A percentile compares a stretch with the other conserved stretches of the same genome.
These are phyloP conservation scores for Candida takata DNA, from an alignment of 805 yeast genomes.

Conservation along the genomic window DNA sequence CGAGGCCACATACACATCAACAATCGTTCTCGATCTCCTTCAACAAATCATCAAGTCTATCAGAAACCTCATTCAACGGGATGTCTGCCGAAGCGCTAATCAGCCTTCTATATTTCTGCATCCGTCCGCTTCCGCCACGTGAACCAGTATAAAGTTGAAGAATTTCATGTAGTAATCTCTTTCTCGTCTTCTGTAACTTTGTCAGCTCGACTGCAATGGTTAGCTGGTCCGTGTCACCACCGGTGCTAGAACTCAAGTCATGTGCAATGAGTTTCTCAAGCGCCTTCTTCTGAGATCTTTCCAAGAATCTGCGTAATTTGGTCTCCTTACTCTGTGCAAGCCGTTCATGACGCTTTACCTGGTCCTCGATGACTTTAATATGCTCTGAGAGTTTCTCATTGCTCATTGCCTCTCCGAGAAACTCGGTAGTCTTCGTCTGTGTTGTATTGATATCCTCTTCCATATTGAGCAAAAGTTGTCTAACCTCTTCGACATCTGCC, in stretches of 20 bases:
- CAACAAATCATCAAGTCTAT: slow-evolving; percentile 53
- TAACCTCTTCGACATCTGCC: slow-evolving; percentile 43
- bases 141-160: slow-evolving; percentile 25
- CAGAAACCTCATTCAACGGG: slow-evolving; percentile 59
- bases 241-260: not conserved
- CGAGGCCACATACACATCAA: not conserved
- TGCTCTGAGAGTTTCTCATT: slow-evolving; percentile 9
- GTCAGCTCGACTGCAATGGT: slow-evolving; percentile 28
- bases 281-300: slow-evolving; percentile 24
- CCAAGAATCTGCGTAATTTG: slow-evolving; percentile 21
- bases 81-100: slow-evolving; percentile 66
- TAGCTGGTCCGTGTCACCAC: slow-evolving; percentile 12
- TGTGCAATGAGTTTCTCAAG: slow-evolving; percentile 7
- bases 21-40: slow-evolving; percentile 20
- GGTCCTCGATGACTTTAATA: slow-evolving; percentile 11
- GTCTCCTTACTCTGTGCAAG: slow-evolving; percentile 20
- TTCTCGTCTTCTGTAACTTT: slow-evolving; percentile 36
- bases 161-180: slow-evolving; percentile 29
- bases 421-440: slow-evolving; percentile 21
- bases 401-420: slow-evolving; percentile 14
- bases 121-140: slow-evolving; percentile 36
- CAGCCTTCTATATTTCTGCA: slow-evolving; percentile 61
- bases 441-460: slow-evolving; percentile 33
- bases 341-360: slow-evolving; percentile 15
- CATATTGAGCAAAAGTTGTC: slow-evolving; percentile 34